These are phyloP conservation scores for Pseudogymnoascus sp. DNA, from an alignment of 2,329 filamentous ascomycete species.

Conservation along the genomic window DNA sequence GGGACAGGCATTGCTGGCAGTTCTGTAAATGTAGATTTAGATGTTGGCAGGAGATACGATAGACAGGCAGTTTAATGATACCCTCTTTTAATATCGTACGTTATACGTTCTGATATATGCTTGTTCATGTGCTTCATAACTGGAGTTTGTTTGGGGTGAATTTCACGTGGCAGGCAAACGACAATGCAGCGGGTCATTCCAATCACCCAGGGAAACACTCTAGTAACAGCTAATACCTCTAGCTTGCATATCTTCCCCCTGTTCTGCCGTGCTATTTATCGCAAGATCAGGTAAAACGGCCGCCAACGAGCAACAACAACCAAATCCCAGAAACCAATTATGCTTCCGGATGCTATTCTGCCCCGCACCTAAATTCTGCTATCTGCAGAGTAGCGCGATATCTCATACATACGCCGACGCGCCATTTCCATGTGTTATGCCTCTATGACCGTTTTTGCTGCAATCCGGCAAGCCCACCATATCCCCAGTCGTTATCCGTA, in stretches of 20 bases:
- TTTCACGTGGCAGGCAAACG: not conserved
- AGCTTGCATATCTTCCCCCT: not conserved
- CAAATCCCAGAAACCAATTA: constrained; percentile 1
- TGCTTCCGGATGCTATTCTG: not conserved
- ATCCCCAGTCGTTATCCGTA: constrained; percentile 3
- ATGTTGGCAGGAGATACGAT: not conserved
- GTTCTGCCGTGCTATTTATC: constrained; percentile 3
- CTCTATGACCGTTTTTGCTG: constrained; percentile 6
- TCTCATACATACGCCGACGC: constrained; percentile 3
- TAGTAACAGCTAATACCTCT: not conserved
- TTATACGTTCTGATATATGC: not conserved
- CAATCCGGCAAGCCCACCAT: not conserved
- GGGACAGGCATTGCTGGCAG: not conserved
- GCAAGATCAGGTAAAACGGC: constrained; percentile 3
- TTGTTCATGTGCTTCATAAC: not conserved
- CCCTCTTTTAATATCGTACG: not conserved
- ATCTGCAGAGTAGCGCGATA: not conserved
- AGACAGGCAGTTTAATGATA: constrained; percentile 6
- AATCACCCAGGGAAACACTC: not conserved
- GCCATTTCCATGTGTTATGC: constrained; percentile 2
- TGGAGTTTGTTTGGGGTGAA: not conserved
- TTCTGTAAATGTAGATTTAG: not conserved
- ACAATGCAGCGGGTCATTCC: not conserved
- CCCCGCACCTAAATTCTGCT: not conserved
- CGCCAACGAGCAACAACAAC: not conserved